phyloP scores from a whole-genome alignment of 257 asterid genomes.

The Schizonepeta tenuifolia region DNA sequence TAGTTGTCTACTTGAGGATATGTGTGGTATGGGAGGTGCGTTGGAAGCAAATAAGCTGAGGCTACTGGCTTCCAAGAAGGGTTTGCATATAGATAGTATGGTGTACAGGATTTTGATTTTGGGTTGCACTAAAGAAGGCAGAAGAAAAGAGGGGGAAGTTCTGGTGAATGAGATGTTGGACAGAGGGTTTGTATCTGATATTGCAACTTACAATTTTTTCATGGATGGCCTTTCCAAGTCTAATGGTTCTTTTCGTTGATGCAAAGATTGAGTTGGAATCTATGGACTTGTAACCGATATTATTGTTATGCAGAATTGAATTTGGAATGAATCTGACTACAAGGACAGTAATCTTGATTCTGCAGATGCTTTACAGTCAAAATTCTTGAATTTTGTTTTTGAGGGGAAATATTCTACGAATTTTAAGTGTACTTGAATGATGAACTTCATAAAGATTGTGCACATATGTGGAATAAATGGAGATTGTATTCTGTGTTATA shows the following conservation, averaged over 20 bases:
- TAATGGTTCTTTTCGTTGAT: slow-evolving; percentile 31
- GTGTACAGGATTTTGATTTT: slow-evolving; percentile 69
- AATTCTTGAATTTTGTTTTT: no score
- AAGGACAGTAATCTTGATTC: no score
- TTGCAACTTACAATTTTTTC: slow-evolving; percentile 74
- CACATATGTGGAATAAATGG: not conserved
- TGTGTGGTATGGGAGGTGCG: slow-evolving; percentile 63
- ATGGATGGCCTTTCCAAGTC: slow-evolving; percentile 60
- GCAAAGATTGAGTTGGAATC: not conserved
- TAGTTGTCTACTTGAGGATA: slow-evolving; percentile 66
- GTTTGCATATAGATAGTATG: slow-evolving; percentile 72
- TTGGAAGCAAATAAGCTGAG: slow-evolving; percentile 80
- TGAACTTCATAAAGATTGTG: no score
- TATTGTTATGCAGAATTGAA: no score
- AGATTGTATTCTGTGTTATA: not conserved
- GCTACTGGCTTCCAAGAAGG: slow-evolving; percentile 68
- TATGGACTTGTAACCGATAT: no score
- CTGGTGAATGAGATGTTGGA: slow-evolving; percentile 93
- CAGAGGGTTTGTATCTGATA: slow-evolving; percentile 72
- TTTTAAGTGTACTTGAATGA: no score
- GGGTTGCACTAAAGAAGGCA: slow-evolving; percentile 68
- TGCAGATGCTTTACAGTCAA: no score
- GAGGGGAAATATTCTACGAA: no score
- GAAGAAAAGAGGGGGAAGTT: slow-evolving; percentile 72
- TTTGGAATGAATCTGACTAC: no score